Conservation (phyloP, 495 filamentous ascomycete genomes). For the Daldinia decipiens region DNA sequence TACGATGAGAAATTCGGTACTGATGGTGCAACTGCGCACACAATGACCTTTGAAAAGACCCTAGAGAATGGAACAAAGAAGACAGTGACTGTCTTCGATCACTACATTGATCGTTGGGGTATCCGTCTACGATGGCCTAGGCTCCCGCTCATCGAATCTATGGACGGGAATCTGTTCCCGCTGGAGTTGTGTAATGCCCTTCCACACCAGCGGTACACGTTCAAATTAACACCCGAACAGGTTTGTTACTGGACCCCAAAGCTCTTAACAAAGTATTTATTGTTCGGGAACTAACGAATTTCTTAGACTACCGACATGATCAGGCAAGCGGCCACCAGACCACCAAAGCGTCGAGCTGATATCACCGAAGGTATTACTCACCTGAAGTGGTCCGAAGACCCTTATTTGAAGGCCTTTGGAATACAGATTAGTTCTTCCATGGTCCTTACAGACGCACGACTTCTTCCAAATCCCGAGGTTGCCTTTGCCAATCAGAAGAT, state of each 20-base stretch:
- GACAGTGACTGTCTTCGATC: conserved; percentile 67
- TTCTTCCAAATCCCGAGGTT: conserved; percentile 76
- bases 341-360: conserved; percentile 66
- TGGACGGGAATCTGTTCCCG: conserved; percentile 73
- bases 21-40: conserved; percentile 62
- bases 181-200: conserved; percentile 72
- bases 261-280: not conserved
- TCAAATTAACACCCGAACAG: conserved; percentile 76
- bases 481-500: conserved; percentile 65
- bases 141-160: conserved; percentile 77
- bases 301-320: conserved; percentile 79
- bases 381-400: conserved; percentile 75
- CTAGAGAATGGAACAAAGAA: conserved; percentile 59
- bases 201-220: conserved; percentile 77
- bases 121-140: conserved; percentile 59
- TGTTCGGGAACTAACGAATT: conserved; percentile 37
- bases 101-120: conserved; percentile 75
- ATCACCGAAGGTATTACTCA: conserved; percentile 72
- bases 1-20: conserved; percentile 47
- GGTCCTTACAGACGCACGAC: conserved; percentile 71
- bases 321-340: conserved; percentile 77
- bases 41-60: conserved; percentile 66
- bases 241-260: conserved; percentile 31
- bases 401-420: conserved; percentile 72
- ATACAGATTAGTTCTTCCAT: conserved; percentile 71